These are phyloP conservation scores for Dactylellina haptotyla DNA, from an alignment of 2,329 filamentous ascomycete genomes.

Conservation along the genomic window DNA sequence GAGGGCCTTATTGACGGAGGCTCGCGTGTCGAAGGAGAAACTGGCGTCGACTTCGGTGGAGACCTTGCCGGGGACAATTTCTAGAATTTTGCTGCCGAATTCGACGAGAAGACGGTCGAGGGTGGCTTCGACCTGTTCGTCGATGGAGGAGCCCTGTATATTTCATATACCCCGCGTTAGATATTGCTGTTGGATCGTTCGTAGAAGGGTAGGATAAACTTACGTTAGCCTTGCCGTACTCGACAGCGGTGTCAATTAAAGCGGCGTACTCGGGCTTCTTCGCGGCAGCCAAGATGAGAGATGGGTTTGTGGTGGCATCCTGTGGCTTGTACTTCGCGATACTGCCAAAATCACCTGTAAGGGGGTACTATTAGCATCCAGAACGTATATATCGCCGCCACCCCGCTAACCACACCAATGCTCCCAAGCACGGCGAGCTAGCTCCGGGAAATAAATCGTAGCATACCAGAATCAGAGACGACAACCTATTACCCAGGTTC, in stretches of 20 bases:
- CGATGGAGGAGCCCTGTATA: conserved; percentile 69
- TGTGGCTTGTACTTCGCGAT: conserved; percentile 99
- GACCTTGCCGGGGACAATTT: conserved; percentile 97
- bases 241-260: conserved; percentile 85
- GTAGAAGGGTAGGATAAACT: background rate
- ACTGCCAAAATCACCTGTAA: conserved; percentile 68
- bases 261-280: conserved; percentile 97
- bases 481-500: conserved; percentile 72
- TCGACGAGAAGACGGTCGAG: conserved; percentile 95
- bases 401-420: background rate
- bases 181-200: background rate
- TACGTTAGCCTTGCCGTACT: conserved; percentile 80
- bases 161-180: background rate
- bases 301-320: conserved; percentile 99
- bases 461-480: conserved; percentile 93
- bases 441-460: conserved; percentile 55
- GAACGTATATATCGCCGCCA: background rate
- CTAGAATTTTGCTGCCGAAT: conserved; percentile 97
- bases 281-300: conserved; percentile 94
- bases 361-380: background rate
- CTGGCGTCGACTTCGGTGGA: conserved; percentile 97
- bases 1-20: conserved; percentile 92
- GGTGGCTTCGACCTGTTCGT: conserved; percentile 86
- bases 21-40: conserved; percentile 94
- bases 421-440: background rate